Base-by-base conservation (phyloP, 768 basidiomycete genomes). In the Boletus insuetus region DNA sequence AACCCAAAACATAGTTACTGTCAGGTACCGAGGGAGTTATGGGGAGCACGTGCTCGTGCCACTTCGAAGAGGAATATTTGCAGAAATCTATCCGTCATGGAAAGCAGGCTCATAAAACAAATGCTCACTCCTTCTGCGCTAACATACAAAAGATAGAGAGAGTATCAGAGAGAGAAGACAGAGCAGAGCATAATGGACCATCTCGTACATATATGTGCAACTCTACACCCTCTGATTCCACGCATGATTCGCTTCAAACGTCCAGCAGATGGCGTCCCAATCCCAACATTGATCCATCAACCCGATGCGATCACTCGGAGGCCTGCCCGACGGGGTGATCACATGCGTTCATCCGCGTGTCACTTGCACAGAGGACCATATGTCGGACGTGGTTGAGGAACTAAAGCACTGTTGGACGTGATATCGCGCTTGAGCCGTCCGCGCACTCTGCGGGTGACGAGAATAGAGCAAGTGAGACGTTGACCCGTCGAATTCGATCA, bases 311-410 rank as follows among this genome's bases (percentile, higher is more conserved):
- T 68, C n/a, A 59, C 64, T n/a, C n/a, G n/a, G n/a, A 2, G 10
- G 39, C 24, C 20, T 6, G 8, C 66, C 66, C 3, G 54, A 54
- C 6, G 48, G 34, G 14, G 3, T 60, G 56, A 26, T 65, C 58
- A 11, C 44, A 53, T 2, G 66, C 64, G 48, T 69, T 68, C 56
- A 77, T 31, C 26, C 68, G 63, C 24, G 67, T 65, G 50, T 75
- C 68, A 3, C 65, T 67, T 0, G 68, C 68, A 38, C 77, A 78
- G 29, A 73, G 58, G 0, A 75, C 51, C 66, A 70, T 71, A 65
- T 77, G 73, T 4, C 70, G 61, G 17, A 78, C 53, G 34, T 77
- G 76, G 54, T 76, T 77, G 58, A 4, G 24, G 24, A 24, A 24
- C 4, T 2, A 4, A 77, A 54, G 43, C 74, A 77, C 32, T 78